Evolutionary conservation across 306 rosid genomes (phyloP).

Genomic region (Hippophae rhamnoides): DNA sequence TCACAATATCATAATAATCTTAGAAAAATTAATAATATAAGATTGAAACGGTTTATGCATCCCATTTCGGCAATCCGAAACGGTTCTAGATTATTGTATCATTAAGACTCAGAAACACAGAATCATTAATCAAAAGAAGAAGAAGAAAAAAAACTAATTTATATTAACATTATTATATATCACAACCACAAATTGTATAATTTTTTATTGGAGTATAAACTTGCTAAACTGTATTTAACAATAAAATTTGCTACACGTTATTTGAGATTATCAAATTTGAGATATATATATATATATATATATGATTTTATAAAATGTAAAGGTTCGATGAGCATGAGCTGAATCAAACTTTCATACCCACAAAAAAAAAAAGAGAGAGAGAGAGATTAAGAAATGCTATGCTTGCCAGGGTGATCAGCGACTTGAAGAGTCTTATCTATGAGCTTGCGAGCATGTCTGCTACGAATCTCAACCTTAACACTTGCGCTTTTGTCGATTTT

Average conservation of each 20-base stretch:
- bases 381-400: conserved; percentile 11
- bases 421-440: conserved; percentile 79
- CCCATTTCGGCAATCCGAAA: conserved; percentile 20
- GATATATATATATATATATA: too few relatives aligned
- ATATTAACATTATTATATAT: too few relatives aligned
- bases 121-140: conserved; percentile 9
- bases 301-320: too few relatives aligned
- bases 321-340: neutral
- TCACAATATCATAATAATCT: too few relatives aligned
- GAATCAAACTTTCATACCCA: neutral
- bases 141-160: neutral
- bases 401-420: conserved; percentile 54
- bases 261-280: too few relatives aligned
- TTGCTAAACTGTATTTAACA: too few relatives aligned
- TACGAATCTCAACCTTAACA: conserved; percentile 85
- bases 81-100: conserved; percentile 19
- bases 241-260: too few relatives aligned
- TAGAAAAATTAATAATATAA: neutral
- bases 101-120: conserved; percentile 10
- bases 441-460: conserved; percentile 70
- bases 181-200: too few relatives aligned
- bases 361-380: neutral
- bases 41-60: neutral
- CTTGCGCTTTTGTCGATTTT: conserved; percentile 94
- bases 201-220: too few relatives aligned